Conservation (phyloP, 2,329 filamentous ascomycete genomes). For the Fusarium temperatum region DNA sequence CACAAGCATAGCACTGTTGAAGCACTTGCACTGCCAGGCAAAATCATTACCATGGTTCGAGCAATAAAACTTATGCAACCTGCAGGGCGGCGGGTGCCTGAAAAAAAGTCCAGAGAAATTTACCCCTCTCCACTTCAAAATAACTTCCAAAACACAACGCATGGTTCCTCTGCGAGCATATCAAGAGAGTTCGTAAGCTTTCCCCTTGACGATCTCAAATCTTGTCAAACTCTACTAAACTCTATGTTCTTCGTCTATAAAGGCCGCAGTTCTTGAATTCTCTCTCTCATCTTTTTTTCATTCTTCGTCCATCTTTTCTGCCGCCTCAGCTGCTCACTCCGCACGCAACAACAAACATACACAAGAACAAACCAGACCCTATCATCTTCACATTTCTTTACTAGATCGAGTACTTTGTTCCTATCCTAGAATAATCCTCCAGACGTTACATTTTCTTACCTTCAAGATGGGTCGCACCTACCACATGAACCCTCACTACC, state of each 20-base stretch:
- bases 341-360: background rate
- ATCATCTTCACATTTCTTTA: background rate
- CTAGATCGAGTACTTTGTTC: background rate
- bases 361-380: background rate
- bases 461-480: background rate
- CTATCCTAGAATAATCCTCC: background rate
- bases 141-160: background rate
- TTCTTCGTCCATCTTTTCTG: background rate
- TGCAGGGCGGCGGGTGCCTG: background rate
- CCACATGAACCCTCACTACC: background rate
- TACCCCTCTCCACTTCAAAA: background rate
- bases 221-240: background rate
- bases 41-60: background rate
- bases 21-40: background rate
- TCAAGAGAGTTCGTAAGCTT: constrained; percentile 12
- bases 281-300: background rate
- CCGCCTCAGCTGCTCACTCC: background rate
- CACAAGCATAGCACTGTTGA: background rate
- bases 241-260: background rate
- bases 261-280: background rate
- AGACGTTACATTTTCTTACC: background rate
- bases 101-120: background rate
- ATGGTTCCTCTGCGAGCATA: background rate
- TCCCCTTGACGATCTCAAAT: background rate
- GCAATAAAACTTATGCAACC: background rate